Base-by-base conservation (phyloP, 768 basidiomycete species). In the Porpolomopsis calyptriformis region DNA sequence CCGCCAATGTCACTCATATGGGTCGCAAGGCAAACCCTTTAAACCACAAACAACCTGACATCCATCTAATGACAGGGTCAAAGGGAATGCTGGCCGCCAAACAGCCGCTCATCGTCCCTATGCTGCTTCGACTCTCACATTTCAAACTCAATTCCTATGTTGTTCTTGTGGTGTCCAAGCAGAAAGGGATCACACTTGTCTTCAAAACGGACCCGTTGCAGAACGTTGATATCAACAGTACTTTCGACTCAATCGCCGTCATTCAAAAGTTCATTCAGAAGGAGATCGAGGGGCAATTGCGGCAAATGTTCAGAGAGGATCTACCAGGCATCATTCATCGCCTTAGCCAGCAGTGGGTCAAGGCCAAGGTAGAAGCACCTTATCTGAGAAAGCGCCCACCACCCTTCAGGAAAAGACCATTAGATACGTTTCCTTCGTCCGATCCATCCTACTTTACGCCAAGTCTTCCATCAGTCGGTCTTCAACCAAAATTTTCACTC, bases 141-240 rank as follows among this genome's bases (percentile, higher is more conserved):
- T 89, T 99, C 66, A 82, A 81, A 51, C 82, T 99, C 27, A 82
- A 80, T 55, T 96, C 94, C 25, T 97, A 97, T 58, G 87, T 99
- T 55, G 93, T 98, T 53, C 80, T 99, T 48, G 93, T 98, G 55
- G 89, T 99, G 47, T 97, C 93, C 20, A 87, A 89, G 54, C 89
- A 92, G 60, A 97, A 97, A 59, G 96, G 96, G 35, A 97, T 98
- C 60, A 98, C 96, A 0, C 80, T 99, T 44, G 96, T 98, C 20
- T 99, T 99, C 79, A 98, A 98, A 69, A 98, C 96, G 27, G 96
- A 99, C 64, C 96, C 96, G 1, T 75, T 99, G 31, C 92, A 99
- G 65, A 88, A 90, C 53, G 92, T 99, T 44, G 89, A 98, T 59
- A 98, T 99, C 60, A 92, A 86, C 64, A 87, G 85, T 62, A 97